Evolutionary conservation across 1,284 basidiomycete species (phyloP), one percentile per base, ranked within the genome.

Genomic region (Volvariella volvacea): DNA sequence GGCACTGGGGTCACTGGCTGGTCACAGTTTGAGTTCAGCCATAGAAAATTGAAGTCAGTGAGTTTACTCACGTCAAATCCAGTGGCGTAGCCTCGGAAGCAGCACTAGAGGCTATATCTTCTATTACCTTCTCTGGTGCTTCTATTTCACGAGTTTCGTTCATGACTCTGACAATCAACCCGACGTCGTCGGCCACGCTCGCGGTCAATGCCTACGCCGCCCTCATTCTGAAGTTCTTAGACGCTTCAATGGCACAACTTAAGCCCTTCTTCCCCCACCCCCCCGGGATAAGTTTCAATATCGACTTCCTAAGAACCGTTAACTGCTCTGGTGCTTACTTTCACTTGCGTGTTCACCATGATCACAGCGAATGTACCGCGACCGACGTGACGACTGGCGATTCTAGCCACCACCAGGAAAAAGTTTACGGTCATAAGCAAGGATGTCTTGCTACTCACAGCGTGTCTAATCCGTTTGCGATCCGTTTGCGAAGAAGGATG

Each of bases 31-130:
- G n/a, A n/a, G n/a, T n/a, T n/a, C n/a, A n/a, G n/a, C n/a, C n/a
- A n/a, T n/a, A n/a, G n/a, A n/a, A n/a, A n/a, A n/a, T n/a, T n/a
- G n/a, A n/a, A n/a, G n/a, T n/a, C n/a, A n/a, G n/a, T n/a, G n/a
- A n/a, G n/a, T n/a, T n/a, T n/a, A n/a, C n/a, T n/a, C n/a, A n/a
- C n/a, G n/a, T n/a, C n/a, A n/a, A n/a, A n/a, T 19, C 12, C 46
- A 76, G 74, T 19, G 73, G 73, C 10, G 75, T 73, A 1, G 72
- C 74, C 3, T 61, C 60, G 22, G 70, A 70, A 50, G 71, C 72
- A 0, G 66, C 66, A 0, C 54, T 64, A 19, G 64, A 71, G 53
- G 72, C 71, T 21, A 59, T 76, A 21, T 74, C 76, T 4, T 64
- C 74, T 9, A 60, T 71, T 42, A 72, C 74, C 1, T 74, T 76